Base-by-base conservation (phyloP, 768 basidiomycete genomes). In the Lepiota brunneoincarnata region DNA sequence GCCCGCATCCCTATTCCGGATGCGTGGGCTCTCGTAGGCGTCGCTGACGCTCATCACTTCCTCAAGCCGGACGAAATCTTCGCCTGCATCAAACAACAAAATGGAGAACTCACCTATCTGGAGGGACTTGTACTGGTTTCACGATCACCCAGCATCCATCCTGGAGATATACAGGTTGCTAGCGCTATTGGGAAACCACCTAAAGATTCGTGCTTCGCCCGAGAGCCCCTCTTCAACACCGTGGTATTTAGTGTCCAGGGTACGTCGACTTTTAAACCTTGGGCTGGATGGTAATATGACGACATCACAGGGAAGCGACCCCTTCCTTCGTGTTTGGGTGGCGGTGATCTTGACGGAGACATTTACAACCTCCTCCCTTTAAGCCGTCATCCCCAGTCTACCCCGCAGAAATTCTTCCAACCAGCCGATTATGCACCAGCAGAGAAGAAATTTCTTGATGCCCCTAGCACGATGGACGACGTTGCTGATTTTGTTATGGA, bases 271-370 rank as follows among this genome's bases (percentile, higher is more conserved):
- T n/a, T 21, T 12, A 3, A 37, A n/a, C 20, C 34, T 18, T 17
- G 6, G 37, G 26, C 31, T 9, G 31, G 20, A n/a, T n/a, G 24
- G 15, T 6, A 12, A 38, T 26, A 26, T 51, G 39, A 35, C 15
- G 3, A 15, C 37, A 26, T 37, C 47, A 2, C 47, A 86, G 86
- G 85, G 6, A 53, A 63, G 14, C 75, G 86, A 11, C 83, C 87
- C 0, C 59, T 87, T 9, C 78, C 84, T 0, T 81, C 83, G 2
- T 82, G 71, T 52, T 72, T 86, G 0, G 84, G 84, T 2, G 86
- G 86, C 1, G 86, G 86, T 0, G 87, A 88, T 61, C 67, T 86
- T 7, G 86, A 89, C 61, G 86, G 84, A 18, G 84, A 85, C 54
- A 61, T 71, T 14, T 84, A 81, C 55, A 81, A 80, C 53, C 58